Base-by-base conservation (phyloP, 192 early-diverging fungal genomes). In the Backusella mclennaniae region DNA sequence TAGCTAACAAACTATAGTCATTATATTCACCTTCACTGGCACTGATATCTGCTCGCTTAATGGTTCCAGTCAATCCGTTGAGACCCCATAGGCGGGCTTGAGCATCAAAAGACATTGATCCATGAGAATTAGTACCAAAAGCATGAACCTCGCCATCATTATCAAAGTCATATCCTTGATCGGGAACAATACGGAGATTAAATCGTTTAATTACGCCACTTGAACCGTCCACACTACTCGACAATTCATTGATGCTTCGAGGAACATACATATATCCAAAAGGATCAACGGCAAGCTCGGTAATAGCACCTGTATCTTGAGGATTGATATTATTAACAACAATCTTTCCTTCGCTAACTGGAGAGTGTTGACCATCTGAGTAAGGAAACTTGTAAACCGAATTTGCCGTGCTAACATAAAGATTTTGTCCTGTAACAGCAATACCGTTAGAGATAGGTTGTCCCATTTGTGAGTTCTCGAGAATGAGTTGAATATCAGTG, bases 41-140 rank as follows among this genome's bases (percentile, higher is more conserved):
- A 19, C 44, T 33, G 29, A 74, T 74, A 46, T 78, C 77, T 29
- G 59, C 33, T 56, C 73, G 52, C 5, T 38, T 44, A 31, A 75
- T 69, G 9, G n/a, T 35, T 35, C 39, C 67, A 17, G 72, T 41
- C 31, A 31, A 19, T 35, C 70, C 42, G 14, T 75, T 73, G 19
- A 75, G 39, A 23, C 80, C 80, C 80, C 80, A 82, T 33, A 82
- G 39, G 7, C 73, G 73, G 1, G 69, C 76, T 46, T 82, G 80
- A 15, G 80, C 46, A 74, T 82, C 80, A 36, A 75, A 82, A 19
- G 66, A 69, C 69, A 82, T 52, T 15, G 73, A 49, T 19, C 80
- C 80, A 26, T n/a, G 69, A 2, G 68, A 52, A 59, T 82, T 82
- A 4, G 72, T 72, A 15, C 76, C 76, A 39, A 71, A 69, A 26